Conservation (phyloP, 1,139 yeast species). For the Arxiozyma telluris region DNA sequence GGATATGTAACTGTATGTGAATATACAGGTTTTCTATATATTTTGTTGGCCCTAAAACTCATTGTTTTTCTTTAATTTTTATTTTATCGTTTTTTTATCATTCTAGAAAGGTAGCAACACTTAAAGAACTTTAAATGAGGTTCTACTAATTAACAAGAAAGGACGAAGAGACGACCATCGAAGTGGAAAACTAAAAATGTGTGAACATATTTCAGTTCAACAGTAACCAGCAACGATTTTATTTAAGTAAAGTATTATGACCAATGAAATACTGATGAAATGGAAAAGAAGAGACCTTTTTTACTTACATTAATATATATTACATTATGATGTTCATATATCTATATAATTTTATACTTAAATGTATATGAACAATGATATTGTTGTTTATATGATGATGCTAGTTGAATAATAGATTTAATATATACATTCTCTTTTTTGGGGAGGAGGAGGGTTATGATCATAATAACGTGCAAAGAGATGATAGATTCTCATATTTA, state of each 20-base stretch:
- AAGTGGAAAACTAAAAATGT: no score
- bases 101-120: neutral
- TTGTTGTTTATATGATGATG: neutral
- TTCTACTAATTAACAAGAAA: neutral
- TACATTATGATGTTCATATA: neutral
- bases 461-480: neutral
- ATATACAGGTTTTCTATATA: no score
- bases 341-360: no score
- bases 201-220: neutral
- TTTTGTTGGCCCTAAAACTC: no score
- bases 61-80: no score
- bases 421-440: neutral
- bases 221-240: no score
- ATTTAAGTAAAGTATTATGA: no score
- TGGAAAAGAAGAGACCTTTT: no score
- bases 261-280: neutral
- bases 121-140: neutral
- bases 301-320: neutral
- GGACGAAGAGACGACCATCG: neutral
- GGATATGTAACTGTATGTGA: neutral
- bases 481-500: neutral
- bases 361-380: neutral
- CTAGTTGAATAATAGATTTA: neutral
- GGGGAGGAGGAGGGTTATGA: no score
- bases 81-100: neutral